Conservation (phyloP, 768 basidiomycete genomes). For the Strobilomyces echinocephalus region DNA sequence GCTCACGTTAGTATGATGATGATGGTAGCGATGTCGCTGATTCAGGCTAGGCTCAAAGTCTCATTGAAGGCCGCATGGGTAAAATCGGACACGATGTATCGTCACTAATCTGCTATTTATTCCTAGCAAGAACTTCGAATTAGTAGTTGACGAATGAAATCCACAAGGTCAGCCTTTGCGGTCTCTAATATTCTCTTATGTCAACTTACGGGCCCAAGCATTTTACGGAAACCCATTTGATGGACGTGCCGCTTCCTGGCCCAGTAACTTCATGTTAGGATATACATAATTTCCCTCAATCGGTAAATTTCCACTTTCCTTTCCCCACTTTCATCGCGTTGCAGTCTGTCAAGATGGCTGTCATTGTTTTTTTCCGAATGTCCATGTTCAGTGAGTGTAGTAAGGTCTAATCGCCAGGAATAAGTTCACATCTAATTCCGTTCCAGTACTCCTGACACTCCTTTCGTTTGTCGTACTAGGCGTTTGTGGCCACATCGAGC, state of each 20-base stretch:
- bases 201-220: neutral
- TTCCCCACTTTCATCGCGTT: neutral
- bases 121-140: neutral
- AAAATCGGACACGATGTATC: neutral
- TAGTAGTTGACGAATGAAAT: neutral
- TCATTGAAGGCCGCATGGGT: neutral
- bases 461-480: conserved; percentile 19
- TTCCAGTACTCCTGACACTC: conserved; percentile 13
- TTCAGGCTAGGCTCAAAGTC: neutral
- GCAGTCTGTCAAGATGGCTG: conserved; percentile 14
- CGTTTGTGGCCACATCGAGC: conserved; percentile 18
- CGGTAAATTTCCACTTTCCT: neutral
- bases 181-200: neutral
- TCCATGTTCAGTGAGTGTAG: conserved; percentile 20
- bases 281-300: neutral
- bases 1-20: neutral
- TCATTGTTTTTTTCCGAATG: conserved; percentile 24
- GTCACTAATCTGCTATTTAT: neutral
- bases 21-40: neutral
- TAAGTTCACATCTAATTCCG: neutral
- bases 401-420: neutral
- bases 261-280: neutral
- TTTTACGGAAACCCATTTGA: neutral
- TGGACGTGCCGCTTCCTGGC: neutral
- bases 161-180: neutral